phyloP scores from a whole-genome alignment of 768 basidiomycete species.

The Auriculariales sp. region DNA sequence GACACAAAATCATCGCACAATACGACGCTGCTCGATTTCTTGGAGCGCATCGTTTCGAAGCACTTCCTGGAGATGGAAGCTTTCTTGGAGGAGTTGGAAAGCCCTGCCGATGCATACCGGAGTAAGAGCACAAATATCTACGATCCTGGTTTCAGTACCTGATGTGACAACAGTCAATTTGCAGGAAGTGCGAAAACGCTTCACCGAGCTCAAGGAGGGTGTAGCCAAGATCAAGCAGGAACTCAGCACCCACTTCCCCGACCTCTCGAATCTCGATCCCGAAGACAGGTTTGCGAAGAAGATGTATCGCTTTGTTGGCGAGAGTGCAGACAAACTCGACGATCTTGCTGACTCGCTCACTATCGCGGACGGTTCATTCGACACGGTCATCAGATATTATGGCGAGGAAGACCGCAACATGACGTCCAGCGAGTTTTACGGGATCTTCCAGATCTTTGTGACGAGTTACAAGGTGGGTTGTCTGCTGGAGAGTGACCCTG shows the following conservation, averaged over 20 bases:
- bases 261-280: slow-evolving; percentile 32
- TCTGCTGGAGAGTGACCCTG: neutral
- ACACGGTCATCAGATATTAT: slow-evolving; percentile 78
- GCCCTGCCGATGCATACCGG: slow-evolving; percentile 86
- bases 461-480: slow-evolving; percentile 70
- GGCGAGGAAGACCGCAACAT: slow-evolving; percentile 85
- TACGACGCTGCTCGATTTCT: slow-evolving; percentile 85
- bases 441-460: slow-evolving; percentile 92
- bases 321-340: slow-evolving; percentile 59
- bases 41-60: slow-evolving; percentile 75
- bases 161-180: slow-evolving; percentile 48
- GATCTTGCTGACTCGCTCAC: slow-evolving; percentile 80
- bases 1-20: slow-evolving; percentile 96
- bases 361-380: slow-evolving; percentile 68
- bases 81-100: slow-evolving; percentile 79
- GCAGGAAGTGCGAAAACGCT: slow-evolving; percentile 67
- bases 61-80: slow-evolving; percentile 79
- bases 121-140: slow-evolving; percentile 27
- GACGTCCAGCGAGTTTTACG: slow-evolving; percentile 87
- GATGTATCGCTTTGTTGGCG: slow-evolving; percentile 83
- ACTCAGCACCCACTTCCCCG: slow-evolving; percentile 63
- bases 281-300: slow-evolving; percentile 73
- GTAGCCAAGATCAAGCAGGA: slow-evolving; percentile 71
- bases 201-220: slow-evolving; percentile 57
- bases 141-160: slow-evolving; percentile 3